Evolutionary conservation across 768 basidiomycete species (phyloP), one percentile per base, ranked within the genome.

Genomic region (Boletus edulis): DNA sequence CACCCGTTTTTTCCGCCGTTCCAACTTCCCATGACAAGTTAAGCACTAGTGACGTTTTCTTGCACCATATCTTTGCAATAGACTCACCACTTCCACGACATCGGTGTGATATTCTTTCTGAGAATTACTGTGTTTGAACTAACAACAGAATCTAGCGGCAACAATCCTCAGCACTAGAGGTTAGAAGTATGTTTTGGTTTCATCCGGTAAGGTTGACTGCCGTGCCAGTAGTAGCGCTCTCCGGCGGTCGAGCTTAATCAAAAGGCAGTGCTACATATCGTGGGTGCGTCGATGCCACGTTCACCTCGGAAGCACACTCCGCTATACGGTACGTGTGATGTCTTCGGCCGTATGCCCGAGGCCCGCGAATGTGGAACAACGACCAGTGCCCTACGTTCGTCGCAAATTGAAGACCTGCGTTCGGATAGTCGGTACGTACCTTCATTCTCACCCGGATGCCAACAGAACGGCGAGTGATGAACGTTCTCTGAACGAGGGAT

Each of bases 221-320:
- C 51, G 51, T 51, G 12, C 56, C 60, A 44, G 56, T 47, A 44
- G 56, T 47, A 7, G 13, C 12, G 7, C 10, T 0, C 10, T 37
- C 49, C 61, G 61, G 57, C 8, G 20, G n/a, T 31, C 3, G 38
- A 18, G 14, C n/a, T 11, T 46, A 1, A 31, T 51, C 12, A n/a
- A 42, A 35, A 49, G 22, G 56, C 61, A 3, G 56, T 62, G 59
- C 24, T 53, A 17, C 31, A 39, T 43, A 38, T 56, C 49, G 45
- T 13, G 38, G 47, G 14, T 14, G 37, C 12, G 32, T 40, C 35
- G 20, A 34, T 14, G 27, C 34, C 5, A 14, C 12, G 34, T 14
- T 35, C 34, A 14, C 34, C 34, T 14, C 38, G 38, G 38, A 14
- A 39, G 38, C 38, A 39, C 38, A 6, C 14, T 6, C 34, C 34